These are phyloP conservation scores for Talaromyces islandicus DNA, from an alignment of 2,329 filamentous ascomycete species.

Conservation along the genomic window DNA sequence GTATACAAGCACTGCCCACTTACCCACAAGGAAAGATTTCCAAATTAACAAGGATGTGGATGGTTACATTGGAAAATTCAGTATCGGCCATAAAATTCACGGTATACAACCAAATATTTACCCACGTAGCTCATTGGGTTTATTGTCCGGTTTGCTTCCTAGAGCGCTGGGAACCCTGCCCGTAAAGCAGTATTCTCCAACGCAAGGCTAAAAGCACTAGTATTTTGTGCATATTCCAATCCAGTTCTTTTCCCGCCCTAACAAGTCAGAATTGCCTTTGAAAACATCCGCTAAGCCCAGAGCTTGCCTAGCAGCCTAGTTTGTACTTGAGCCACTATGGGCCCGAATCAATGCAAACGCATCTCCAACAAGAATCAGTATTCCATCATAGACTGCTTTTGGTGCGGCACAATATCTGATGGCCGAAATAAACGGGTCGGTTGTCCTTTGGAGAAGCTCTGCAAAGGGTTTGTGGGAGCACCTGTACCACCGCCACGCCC, in stretches of 20 bases:
- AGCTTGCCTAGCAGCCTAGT: constrained; percentile 18
- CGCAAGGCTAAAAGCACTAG: not conserved
- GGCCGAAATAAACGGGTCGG: constrained; percentile 22
- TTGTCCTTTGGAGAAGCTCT: constrained; percentile 19
- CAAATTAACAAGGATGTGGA: no score
- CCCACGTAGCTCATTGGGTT: not conserved
- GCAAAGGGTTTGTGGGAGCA: constrained; percentile 15
- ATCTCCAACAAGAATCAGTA: constrained; percentile 24
- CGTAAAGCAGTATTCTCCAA: not conserved
- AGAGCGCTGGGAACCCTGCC: not conserved
- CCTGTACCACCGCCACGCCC: constrained; percentile 16
- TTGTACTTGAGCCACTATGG: constrained; percentile 21
- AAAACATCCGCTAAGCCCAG: constrained; percentile 18
- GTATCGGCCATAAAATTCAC: no score
- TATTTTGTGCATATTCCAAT: not conserved
- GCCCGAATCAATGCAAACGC: constrained; percentile 23
- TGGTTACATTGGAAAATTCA: no score
- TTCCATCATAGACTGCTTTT: constrained; percentile 17
- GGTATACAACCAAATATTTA: not conserved
- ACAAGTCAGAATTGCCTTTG: constrained; percentile 12
- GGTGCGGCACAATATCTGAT: constrained; percentile 18
- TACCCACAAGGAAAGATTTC: no score
- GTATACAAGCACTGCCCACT: no score
- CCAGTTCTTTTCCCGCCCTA: constrained; percentile 14
- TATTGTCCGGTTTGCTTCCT: not conserved